A percentile compares a stretch with the other conserved stretches of the same genome.
Conservation (phyloP, 768 basidiomycete species). For the Collybia sp. region DNA sequence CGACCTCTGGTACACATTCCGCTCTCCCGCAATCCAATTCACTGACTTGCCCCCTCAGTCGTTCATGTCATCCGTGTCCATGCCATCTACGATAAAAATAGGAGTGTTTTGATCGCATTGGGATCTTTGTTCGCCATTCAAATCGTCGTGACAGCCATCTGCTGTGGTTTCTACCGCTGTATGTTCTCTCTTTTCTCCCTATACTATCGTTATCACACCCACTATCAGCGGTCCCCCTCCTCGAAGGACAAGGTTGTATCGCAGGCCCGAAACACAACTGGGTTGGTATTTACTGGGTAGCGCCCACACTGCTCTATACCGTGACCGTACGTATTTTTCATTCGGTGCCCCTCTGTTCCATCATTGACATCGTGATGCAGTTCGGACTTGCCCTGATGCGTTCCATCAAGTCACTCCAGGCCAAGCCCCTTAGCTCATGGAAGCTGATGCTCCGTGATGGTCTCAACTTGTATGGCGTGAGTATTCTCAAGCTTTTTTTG, state of each 20-base stretch:
- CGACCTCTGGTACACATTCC: conserved; percentile 44
- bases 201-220: conserved; percentile 2
- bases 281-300: conserved; percentile 86
- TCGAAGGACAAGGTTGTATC: conserved; percentile 79
- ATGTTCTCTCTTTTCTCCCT: conserved; percentile 15
- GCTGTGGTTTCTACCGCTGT: conserved; percentile 79
- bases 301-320: conserved; percentile 68
- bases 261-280: conserved; percentile 76
- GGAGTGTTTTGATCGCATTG: conserved; percentile 51
- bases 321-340: conserved; percentile 46
- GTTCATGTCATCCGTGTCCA: conserved; percentile 77
- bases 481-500: conserved; percentile 13
- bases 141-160: conserved; percentile 65
- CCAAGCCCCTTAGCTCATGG: conserved; percentile 64
- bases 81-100: conserved; percentile 71
- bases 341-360: not conserved
- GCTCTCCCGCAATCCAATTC: not conserved
- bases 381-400: conserved; percentile 57
- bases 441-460: conserved; percentile 89
- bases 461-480: conserved; percentile 76
- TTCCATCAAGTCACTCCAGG: conserved; percentile 51
- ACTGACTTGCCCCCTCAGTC: conserved; percentile 24
- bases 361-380: conserved; percentile 20
- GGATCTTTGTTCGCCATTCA: conserved; percentile 59
- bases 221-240: conserved; percentile 60